Conservation (phyloP, 2,329 filamentous ascomycete species). For the Xylariaceae sp. region DNA sequence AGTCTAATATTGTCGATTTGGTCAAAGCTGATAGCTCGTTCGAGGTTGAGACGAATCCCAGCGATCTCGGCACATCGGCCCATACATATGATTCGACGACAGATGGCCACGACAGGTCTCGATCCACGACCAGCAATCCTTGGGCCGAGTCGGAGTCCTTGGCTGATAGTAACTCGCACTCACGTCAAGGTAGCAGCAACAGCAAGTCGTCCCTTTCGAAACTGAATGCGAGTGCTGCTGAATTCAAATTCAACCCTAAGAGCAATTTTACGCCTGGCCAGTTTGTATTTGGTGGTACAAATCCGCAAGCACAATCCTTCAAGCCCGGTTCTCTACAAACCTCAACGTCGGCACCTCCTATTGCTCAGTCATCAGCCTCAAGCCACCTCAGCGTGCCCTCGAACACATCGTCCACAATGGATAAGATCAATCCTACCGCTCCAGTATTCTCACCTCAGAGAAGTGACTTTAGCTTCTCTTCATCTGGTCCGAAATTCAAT, state of each 20-base stretch:
- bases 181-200: slow-evolving; percentile 51
- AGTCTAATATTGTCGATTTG: slow-evolving; percentile 36
- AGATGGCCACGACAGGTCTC: slow-evolving; percentile 47
- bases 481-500: slow-evolving; percentile 63
- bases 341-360: slow-evolving; percentile 33
- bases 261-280: slow-evolving; percentile 47
- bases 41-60: slow-evolving; percentile 69
- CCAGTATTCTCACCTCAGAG: slow-evolving; percentile 66
- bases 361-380: slow-evolving; percentile 34
- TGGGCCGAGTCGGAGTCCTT: slow-evolving; percentile 51
- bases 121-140: slow-evolving; percentile 57
- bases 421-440: slow-evolving; percentile 62
- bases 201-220: slow-evolving; percentile 69
- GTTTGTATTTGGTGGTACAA: slow-evolving; percentile 45
- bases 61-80: slow-evolving; percentile 62
- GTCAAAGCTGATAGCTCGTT: slow-evolving; percentile 49
- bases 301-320: slow-evolving; percentile 34
- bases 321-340: slow-evolving; percentile 47
- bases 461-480: slow-evolving; percentile 51
- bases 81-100: slow-evolving; percentile 45
- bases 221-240: slow-evolving; percentile 82
- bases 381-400: slow-evolving; percentile 41
- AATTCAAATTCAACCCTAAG: slow-evolving; percentile 71
- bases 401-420: slow-evolving; percentile 33
- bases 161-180: slow-evolving; percentile 33